Conservation (phyloP, 1,139 yeast species). For the Geotrichum phurueaensis region DNA sequence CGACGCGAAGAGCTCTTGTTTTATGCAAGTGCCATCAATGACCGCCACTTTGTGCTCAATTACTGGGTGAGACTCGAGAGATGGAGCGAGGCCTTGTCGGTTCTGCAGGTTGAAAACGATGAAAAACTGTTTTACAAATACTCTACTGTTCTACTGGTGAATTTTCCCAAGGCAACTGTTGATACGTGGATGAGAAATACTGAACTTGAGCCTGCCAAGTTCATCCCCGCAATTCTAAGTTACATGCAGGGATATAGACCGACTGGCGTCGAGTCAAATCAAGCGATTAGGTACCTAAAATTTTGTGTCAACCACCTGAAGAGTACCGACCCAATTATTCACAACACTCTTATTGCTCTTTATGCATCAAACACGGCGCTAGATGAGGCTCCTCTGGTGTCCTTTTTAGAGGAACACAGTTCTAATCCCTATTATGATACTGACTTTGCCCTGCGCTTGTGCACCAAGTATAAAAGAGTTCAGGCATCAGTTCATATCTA, state of each 20-base stretch:
- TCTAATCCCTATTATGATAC: constrained; percentile 47
- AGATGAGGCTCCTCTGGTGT: constrained; percentile 42
- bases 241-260: constrained; percentile 39
- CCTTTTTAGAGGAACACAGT: constrained; percentile 41
- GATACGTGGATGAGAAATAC: constrained; percentile 68
- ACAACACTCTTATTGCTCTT: constrained; percentile 67
- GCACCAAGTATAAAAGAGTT: constrained; percentile 53
- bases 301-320: constrained; percentile 53
- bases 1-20: constrained; percentile 56
- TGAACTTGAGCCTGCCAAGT: constrained; percentile 49
- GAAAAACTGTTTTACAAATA: constrained; percentile 54
- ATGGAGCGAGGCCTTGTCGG: constrained; percentile 68
- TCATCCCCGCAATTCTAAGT: constrained; percentile 70
- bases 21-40: constrained; percentile 65
- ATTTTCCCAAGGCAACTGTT: constrained; percentile 63
- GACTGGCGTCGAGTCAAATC: constrained; percentile 43
- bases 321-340: constrained; percentile 48
- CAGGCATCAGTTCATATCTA: constrained; percentile 68
- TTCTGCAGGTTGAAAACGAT: constrained; percentile 48
- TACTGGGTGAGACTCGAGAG: constrained; percentile 63
- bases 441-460: constrained; percentile 69
- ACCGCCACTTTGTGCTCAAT: constrained; percentile 60
- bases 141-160: constrained; percentile 61
- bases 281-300: constrained; percentile 59
- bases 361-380: constrained; percentile 52